Evolutionary conservation across 2,329 filamentous ascomycete species (phyloP).

Genomic region (Hypoxylon sp.): DNA sequence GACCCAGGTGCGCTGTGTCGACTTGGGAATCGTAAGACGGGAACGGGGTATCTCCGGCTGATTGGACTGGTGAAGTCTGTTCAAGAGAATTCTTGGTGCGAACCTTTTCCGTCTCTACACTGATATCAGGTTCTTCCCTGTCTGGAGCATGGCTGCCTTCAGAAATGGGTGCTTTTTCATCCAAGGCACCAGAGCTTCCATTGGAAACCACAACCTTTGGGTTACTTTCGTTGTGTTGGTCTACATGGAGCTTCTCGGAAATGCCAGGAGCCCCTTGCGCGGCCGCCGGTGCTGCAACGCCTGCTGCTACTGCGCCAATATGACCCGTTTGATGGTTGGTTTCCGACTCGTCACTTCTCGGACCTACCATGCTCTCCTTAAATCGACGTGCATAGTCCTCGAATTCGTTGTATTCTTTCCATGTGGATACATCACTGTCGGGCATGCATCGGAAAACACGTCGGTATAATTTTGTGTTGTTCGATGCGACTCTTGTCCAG

Average conservation of each 20-base stretch:
- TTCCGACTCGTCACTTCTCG: constrained; percentile 69
- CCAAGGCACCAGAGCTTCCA: constrained; percentile 37
- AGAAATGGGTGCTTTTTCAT: constrained; percentile 46
- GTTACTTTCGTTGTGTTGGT: constrained; percentile 40
- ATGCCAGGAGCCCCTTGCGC: constrained; percentile 47
- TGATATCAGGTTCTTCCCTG: constrained; percentile 38
- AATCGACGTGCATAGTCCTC: constrained; percentile 84
- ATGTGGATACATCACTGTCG: constrained; percentile 92
- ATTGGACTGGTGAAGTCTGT: constrained; percentile 60
- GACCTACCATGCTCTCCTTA: constrained; percentile 73
- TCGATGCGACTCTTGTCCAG: constrained; percentile 89
- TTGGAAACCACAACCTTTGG: constrained; percentile 42
- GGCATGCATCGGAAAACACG: constrained; percentile 97
- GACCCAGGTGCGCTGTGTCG: constrained; percentile 45
- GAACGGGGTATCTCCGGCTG: constrained; percentile 63
- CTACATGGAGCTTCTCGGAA: constrained; percentile 46
- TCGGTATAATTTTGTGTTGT: constrained; percentile 96
- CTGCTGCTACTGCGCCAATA: constrained; percentile 44
- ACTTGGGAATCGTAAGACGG: constrained; percentile 62
- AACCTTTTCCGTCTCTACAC: constrained; percentile 45
- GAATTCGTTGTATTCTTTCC: constrained; percentile 93
- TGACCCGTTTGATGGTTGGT: constrained; percentile 57
- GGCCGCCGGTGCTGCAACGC: constrained; percentile 50
- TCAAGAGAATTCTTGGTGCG: constrained; percentile 52
- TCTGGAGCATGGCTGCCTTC: constrained; percentile 39